These are phyloP conservation scores for Penicillium frequentans DNA, from an alignment of 2,329 filamentous ascomycete genomes.

Conservation along the genomic window DNA sequence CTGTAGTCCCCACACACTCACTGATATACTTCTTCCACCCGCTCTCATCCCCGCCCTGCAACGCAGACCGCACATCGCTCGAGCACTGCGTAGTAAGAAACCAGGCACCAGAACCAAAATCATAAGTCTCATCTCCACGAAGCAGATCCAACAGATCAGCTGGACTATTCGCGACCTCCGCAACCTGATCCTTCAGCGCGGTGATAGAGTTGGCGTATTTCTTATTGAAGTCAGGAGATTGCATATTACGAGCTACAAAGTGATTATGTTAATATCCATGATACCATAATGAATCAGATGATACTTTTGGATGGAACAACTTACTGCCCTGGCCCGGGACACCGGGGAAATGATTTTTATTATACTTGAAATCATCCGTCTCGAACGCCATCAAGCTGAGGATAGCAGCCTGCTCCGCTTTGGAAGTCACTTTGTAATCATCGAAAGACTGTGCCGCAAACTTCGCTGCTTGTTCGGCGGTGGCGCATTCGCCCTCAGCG, in stretches of 20 bases:
- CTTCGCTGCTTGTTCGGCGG: slow-evolving; percentile 61
- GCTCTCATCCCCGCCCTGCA: slow-evolving; percentile 48
- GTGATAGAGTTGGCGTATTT: slow-evolving; percentile 54
- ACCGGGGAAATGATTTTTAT: slow-evolving; percentile 62
- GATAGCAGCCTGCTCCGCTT: slow-evolving; percentile 67
- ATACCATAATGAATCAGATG: not conserved
- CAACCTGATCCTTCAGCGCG: slow-evolving; percentile 39
- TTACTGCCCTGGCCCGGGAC: slow-evolving; percentile 65
- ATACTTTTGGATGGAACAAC: slow-evolving; percentile 2
- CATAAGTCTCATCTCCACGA: slow-evolving; percentile 47
- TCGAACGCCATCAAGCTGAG: slow-evolving; percentile 72
- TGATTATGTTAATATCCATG: not conserved
- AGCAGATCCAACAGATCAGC: slow-evolving; percentile 53
- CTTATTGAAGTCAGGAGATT: slow-evolving; percentile 56
- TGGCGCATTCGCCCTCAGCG: slow-evolving; percentile 62
- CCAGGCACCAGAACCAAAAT: slow-evolving; percentile 63
- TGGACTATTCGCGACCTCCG: slow-evolving; percentile 37
- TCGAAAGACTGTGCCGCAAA: slow-evolving; percentile 58
- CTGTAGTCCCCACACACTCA: slow-evolving; percentile 54
- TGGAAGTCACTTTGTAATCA: slow-evolving; percentile 56
- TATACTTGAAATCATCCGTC: slow-evolving; percentile 68
- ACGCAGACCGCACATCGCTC: slow-evolving; percentile 40
- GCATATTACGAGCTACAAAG: slow-evolving; percentile 59
- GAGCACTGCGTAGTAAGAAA: slow-evolving; percentile 58
- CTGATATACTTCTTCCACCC: slow-evolving; percentile 57